Base-by-base conservation (phyloP, 495 filamentous ascomycete genomes). In the Friedmanniomyces endolithicus region DNA sequence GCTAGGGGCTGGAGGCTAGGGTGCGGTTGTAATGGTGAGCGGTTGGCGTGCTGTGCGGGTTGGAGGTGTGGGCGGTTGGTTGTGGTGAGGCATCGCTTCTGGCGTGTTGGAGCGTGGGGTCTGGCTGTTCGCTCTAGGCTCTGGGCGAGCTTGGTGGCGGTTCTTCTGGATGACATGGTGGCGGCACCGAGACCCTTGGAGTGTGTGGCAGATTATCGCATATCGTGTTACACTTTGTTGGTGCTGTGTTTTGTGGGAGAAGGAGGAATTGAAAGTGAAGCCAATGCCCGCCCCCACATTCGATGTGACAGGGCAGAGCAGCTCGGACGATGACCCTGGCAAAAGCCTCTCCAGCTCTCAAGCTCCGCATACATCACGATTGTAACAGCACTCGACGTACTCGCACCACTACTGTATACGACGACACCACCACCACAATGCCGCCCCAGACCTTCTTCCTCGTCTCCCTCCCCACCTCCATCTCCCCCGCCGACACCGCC, bases 401-500 rank as follows among this genome's bases (percentile, higher is more conserved):
- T 8, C 44, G 2, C 44, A 41, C 39, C 12, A 6, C 39, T 31
- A 31, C 27, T 31, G n/a, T n/a, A n/a, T n/a, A 31, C 27, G 3
- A 31, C 27, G 27, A 31, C 37, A 6, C 44, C 6, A 55, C 81
- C 37, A 6, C 44, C 6, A 55, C 81, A 74, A 62, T 89, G 86
- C 71, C 73, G 64, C 24, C 53, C 12, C 54, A 54, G 48, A 57
- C 49, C 31, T 64, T 51, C 55, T 64, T 85, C 60, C 76, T 87
- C 62, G 76, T 90, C 53, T 87, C 86, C 34, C 75, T 90, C 55
- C 86, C 86, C 41, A 79, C 79, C 51, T 84, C 82, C 19, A 87
- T 89, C 67, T 74, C 80, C 49, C 78, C 78, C 58, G 80, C 84
- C 48, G 78, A 79, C 70, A 78, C 87, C 72, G 72, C 77, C 58